phyloP scores from a whole-genome alignment of 139 green algal species.

The Yamagishiella unicocca region DNA sequence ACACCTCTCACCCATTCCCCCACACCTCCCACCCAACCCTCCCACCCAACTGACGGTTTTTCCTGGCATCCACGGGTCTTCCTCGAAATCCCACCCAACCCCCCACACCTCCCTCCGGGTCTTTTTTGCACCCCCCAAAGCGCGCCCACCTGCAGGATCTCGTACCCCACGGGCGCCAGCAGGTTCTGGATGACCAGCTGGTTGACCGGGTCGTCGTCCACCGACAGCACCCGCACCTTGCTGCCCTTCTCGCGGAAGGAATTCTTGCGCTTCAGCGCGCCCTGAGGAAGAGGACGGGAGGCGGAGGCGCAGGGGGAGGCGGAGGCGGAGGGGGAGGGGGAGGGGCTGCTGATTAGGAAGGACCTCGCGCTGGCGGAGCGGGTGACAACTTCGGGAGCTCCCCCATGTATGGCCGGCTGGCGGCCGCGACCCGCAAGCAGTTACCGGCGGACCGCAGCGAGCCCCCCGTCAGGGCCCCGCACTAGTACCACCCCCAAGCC shows the following conservation, averaged over 20 bases:
- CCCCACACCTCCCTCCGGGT: background rate
- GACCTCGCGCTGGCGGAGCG: too few species aligned
- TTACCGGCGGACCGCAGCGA: too few species aligned
- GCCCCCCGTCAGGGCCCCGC: too few species aligned
- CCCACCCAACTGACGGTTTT: background rate
- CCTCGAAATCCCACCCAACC: background rate
- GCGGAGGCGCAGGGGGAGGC: background rate
- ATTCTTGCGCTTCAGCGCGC: conserved; percentile 30
- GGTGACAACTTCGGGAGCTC: too few species aligned
- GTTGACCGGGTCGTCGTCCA: conserved; percentile 75
- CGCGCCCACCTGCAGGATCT: conserved; percentile 56
- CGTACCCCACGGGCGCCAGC: conserved; percentile 64
- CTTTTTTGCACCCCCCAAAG: too few species aligned
- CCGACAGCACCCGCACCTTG: conserved; percentile 63
- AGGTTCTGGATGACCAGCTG: conserved; percentile 81
- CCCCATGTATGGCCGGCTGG: too few species aligned
- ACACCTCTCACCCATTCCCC: background rate
- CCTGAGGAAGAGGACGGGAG: background rate
- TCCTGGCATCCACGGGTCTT: too few species aligned
- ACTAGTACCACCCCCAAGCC: background rate
- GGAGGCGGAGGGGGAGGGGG: background rate
- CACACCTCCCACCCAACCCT: background rate
- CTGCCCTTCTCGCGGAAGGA: conserved; percentile 1
- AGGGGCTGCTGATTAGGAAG: background rate
- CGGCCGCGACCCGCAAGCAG: too few species aligned